Conservation (phyloP, 208 protist genomes). For the Wallacemonas sp. region DNA sequence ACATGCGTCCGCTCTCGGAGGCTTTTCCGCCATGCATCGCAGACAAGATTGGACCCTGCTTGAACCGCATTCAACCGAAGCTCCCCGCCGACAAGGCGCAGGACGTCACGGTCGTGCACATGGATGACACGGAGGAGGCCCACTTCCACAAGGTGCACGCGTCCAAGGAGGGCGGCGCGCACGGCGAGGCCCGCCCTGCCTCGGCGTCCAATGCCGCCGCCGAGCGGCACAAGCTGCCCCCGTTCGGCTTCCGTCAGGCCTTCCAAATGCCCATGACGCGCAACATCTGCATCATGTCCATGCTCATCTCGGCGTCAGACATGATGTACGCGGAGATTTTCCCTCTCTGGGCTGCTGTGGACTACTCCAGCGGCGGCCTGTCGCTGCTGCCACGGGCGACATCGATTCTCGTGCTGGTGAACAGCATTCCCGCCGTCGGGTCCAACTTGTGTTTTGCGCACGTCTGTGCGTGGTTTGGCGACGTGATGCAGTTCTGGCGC, state of each 20-base stretch:
- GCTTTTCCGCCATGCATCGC: slow-evolving; percentile 28
- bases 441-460: slow-evolving; percentile 58
- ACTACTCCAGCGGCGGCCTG: slow-evolving; percentile 35
- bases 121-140: background rate
- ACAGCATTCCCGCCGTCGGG: slow-evolving; percentile 45
- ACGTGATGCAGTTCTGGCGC: slow-evolving; percentile 51
- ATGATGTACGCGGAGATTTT: slow-evolving; percentile 64
- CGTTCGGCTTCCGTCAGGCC: slow-evolving; percentile 67
- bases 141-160: background rate
- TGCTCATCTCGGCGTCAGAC: slow-evolving; percentile 64
- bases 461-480: slow-evolving; percentile 24
- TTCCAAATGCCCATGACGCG: slow-evolving; percentile 44
- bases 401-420: slow-evolving; percentile 50
- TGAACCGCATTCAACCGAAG: slow-evolving; percentile 38
- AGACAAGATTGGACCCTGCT: slow-evolving; percentile 20
- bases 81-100: slow-evolving; percentile 17
- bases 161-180: background rate
- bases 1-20: slow-evolving; percentile 25
- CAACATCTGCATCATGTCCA: slow-evolving; percentile 59
- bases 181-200: background rate
- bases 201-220: background rate
- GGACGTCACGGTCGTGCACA: slow-evolving; percentile 1
- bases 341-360: slow-evolving; percentile 60
- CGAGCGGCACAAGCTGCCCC: slow-evolving; percentile 12
- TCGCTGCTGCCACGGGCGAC: slow-evolving; percentile 18